A percentile compares a stretch with the other conserved stretches of the same genome.
These are phyloP conservation scores for Rubroboletus satanas DNA, from an alignment of 768 basidiomycete genomes.

Conservation along the genomic window DNA sequence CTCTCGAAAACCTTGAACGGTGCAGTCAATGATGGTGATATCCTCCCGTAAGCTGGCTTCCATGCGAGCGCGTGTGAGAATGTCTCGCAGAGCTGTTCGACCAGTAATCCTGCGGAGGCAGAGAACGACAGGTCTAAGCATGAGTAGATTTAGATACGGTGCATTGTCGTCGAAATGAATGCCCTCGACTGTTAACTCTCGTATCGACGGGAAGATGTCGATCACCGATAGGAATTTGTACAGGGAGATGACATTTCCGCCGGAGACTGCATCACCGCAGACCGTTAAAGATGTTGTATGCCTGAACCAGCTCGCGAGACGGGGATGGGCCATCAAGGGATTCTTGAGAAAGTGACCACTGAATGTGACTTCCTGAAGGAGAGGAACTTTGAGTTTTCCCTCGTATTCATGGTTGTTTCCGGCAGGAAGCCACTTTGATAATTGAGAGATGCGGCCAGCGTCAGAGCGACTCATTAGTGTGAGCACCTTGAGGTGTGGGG, in stretches of 20 bases:
- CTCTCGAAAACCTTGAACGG: neutral
- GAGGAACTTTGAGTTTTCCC: constrained; percentile 3
- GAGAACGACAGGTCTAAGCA: neutral
- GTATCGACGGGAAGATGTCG: constrained; percentile 1
- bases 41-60: neutral
- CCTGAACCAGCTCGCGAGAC: constrained; percentile 6
- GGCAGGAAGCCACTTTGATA: neutral
- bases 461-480: neutral
- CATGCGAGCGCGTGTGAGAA: neutral
- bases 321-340: neutral
- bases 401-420: neutral
- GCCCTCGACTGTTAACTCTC: constrained; percentile 4
- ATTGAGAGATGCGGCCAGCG: neutral
- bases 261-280: neutral
- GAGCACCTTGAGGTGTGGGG: constrained; percentile 1
- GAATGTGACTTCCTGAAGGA: neutral
- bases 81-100: neutral
- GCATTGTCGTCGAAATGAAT: constrained; percentile 1
- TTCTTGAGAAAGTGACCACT: constrained; percentile 6
- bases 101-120: constrained; percentile 1
- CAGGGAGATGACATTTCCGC: neutral
- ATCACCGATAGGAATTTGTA: constrained; percentile 3
- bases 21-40: constrained; percentile 4
- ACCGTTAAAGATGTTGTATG: constrained; percentile 3
- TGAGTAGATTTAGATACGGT: neutral